phyloP scores from a whole-genome alignment of 345 rosid genomes.

The Hibiscus mutabilis region DNA sequence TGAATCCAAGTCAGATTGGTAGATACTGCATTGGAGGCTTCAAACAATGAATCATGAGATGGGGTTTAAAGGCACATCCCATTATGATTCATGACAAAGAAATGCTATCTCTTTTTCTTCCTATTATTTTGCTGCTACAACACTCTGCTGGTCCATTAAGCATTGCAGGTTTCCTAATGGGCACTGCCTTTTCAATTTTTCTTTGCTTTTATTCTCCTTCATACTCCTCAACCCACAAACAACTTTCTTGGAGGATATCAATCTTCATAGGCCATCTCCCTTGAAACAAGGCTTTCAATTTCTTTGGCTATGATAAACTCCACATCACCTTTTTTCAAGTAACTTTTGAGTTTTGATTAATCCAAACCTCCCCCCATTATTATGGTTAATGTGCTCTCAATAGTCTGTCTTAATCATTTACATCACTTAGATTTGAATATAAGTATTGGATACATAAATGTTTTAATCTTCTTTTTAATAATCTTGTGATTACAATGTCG shows the following conservation, averaged over 20 bases:
- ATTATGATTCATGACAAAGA: conserved; percentile 36
- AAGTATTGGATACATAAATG: not conserved
- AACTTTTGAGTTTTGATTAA: conserved; percentile 27
- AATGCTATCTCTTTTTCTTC: conserved; percentile 18
- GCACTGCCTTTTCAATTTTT: conserved; percentile 17
- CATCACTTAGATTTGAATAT: not conserved
- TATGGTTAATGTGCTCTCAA: conserved; percentile 21
- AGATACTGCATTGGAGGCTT: conserved; percentile 9
- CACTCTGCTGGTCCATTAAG: conserved; percentile 13
- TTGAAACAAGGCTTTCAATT: conserved; percentile 41
- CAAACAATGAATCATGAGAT: conserved; percentile 16
- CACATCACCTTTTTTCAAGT: conserved; percentile 36
- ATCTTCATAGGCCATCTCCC: conserved; percentile 29
- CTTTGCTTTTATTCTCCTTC: conserved; percentile 29
- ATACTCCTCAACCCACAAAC: conserved; percentile 28
- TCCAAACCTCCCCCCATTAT: conserved; percentile 18
- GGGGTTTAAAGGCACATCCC: conserved; percentile 20
- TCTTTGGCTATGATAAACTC: conserved; percentile 33
- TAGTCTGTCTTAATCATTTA: conserved; percentile 19
- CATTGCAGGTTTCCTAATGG: conserved; percentile 29
- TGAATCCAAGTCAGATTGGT: conserved; percentile 10
- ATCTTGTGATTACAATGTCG: too few species aligned
- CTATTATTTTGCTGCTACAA: conserved; percentile 9
- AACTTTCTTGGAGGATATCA: conserved; percentile 37
- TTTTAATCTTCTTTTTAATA: not conserved